phyloP scores from a whole-genome alignment of 2,329 filamentous ascomycete species.

The Trichophyton equinum region DNA sequence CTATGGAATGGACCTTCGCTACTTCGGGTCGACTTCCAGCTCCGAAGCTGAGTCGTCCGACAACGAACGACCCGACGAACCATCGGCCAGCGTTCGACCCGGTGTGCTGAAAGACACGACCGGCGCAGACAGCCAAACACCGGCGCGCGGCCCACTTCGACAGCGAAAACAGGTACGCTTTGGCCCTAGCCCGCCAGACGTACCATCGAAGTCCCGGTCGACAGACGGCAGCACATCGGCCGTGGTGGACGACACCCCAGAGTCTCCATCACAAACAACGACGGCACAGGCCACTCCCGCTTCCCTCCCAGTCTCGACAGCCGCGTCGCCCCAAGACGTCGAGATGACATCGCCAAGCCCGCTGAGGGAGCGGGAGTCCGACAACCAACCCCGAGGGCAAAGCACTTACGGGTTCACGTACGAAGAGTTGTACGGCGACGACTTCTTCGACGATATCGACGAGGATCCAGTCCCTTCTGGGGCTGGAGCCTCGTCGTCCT shows the following conservation, averaged over 20 bases:
- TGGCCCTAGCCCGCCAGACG: constrained; percentile 24
- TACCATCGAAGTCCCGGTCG: constrained; percentile 19
- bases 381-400: constrained; percentile 4
- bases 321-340: not conserved
- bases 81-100: not conserved
- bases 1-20: constrained; percentile 31
- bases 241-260: not conserved
- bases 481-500: not conserved
- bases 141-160: constrained; percentile 10
- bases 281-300: not conserved
- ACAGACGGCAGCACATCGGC: not conserved
- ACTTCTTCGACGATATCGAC: constrained; percentile 9
- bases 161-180: constrained; percentile 24
- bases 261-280: not conserved
- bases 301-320: not conserved
- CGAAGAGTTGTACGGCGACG: constrained; percentile 18
- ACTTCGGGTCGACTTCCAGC: constrained; percentile 25
- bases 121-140: not conserved
- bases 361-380: not conserved
- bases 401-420: constrained; percentile 23
- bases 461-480: constrained; percentile 5
- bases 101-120: not conserved
- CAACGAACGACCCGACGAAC: constrained; percentile 4
- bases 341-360: constrained; percentile 4
- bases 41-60: constrained; percentile 20